Evolutionary conservation across 257 asterid species (phyloP), one percentile per base, ranked within the genome.

Genomic region (Gentiana dahurica): DNA sequence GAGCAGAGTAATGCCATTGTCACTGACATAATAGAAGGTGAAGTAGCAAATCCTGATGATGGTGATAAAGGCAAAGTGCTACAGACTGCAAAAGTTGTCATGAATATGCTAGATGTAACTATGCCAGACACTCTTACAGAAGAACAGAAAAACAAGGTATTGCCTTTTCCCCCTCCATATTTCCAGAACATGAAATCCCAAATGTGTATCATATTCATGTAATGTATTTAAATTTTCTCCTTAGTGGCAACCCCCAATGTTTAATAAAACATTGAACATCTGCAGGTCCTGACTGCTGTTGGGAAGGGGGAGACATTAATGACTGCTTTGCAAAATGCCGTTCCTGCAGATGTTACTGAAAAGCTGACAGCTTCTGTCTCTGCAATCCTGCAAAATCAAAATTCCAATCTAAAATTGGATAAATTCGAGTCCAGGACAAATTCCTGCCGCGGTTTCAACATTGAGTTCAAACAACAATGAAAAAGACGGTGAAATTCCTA

Each of bases 281-380:
- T 57, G 56, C 86, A 92, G 98, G 98, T 88, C 68, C 82, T 92
- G 71, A 66, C 63, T 64, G 95, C 95, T 59, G 87, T 92, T 65
- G 93, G 83, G 66, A 81, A 57, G 67, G 98, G 98, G 62, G 95
- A 92, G 74, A 79, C 93, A 49, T 13, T 92, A 63, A 64, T 92
- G 67, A 80, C 80, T 63, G 98, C 97, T 73, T 77, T 92, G 84
- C 85, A 92, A 78, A 95, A 76, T 80, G 95, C 97, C 60, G 97
- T 92, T 58, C 98, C 98, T 49, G 97, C 83, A 67, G 95, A 81
- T 72, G 95, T 87, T 69, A 87, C 95, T 37, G 98, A 64, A 70
- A 83, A 85, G 72, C 86, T 92, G 64, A 88, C 93, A 37, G 64
- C 70, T 65, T 75, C 89, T 60, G 89, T 85, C 55, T 78, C 94